Conservation (phyloP, 768 basidiomycete genomes). For the Collybia mongolica region DNA sequence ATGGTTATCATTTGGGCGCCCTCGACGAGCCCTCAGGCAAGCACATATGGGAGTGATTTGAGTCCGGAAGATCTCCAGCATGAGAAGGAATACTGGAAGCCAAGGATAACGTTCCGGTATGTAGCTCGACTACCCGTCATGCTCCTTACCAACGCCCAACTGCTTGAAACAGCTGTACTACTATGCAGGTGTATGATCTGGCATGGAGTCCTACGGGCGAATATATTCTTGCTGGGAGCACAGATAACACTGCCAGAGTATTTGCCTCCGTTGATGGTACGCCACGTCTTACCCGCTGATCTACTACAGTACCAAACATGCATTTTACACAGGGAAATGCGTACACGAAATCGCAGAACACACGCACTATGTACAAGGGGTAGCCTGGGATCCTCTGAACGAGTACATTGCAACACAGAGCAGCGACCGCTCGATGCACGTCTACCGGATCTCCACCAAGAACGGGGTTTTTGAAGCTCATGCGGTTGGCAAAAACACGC, state of each 20-base stretch:
- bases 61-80: conserved; percentile 76
- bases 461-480: conserved; percentile 87
- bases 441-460: conserved; percentile 81
- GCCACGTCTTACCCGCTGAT: conserved; percentile 13
- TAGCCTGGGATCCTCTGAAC: conserved; percentile 97
- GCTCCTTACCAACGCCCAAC: neutral
- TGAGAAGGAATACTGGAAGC: conserved; percentile 96
- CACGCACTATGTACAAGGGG: conserved; percentile 95
- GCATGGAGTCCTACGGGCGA: conserved; percentile 97
- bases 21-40: conserved; percentile 66
- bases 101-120: conserved; percentile 80
- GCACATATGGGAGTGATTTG: conserved; percentile 81
- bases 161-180: conserved; percentile 65
- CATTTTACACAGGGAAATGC: conserved; percentile 62
- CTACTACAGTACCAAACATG: conserved; percentile 4
- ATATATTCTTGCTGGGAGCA: conserved; percentile 93
- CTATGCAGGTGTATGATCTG: conserved; percentile 96
- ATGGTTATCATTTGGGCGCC: conserved; percentile 97
- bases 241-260: conserved; percentile 91
- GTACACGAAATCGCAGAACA: conserved; percentile 92
- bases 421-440: conserved; percentile 94
- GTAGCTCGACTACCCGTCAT: conserved; percentile 15
- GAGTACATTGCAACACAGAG: conserved; percentile 98
- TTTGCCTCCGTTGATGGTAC: conserved; percentile 74
- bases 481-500: conserved; percentile 85